Evolutionary conservation across 2,329 filamentous ascomycete species (phyloP).

Genomic region (Cladosporium sp.): DNA sequence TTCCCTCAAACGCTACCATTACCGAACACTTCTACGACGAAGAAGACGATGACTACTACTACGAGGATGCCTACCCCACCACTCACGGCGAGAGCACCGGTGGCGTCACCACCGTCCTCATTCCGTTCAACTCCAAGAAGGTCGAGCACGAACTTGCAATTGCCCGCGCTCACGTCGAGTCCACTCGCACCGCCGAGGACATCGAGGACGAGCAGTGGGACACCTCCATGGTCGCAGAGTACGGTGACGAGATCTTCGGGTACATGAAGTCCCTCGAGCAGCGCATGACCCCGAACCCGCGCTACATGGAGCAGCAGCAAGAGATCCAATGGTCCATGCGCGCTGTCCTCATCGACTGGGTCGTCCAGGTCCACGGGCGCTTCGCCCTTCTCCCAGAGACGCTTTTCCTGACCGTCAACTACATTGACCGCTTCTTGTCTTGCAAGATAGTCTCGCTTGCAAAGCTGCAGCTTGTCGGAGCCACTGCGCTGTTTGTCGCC

Average conservation of each 20-base stretch:
- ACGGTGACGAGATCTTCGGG: conserved; percentile 90
- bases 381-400: conserved; percentile 93
- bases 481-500: conserved; percentile 92
- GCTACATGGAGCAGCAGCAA: conserved; percentile 97
- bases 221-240: conserved; percentile 96
- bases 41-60: conserved; percentile 70
- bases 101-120: conserved; percentile 65
- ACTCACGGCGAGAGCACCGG: conserved; percentile 69
- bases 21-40: conserved; percentile 45
- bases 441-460: conserved; percentile 92
- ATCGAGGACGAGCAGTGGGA: conserved; percentile 89
- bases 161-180: conserved; percentile 67
- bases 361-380: conserved; percentile 91
- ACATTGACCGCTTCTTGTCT: conserved; percentile 94
- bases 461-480: conserved; percentile 93
- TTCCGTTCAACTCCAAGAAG: conserved; percentile 70
- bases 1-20: conserved; percentile 13
- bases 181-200: conserved; percentile 68
- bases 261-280: conserved; percentile 91
- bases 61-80: conserved; percentile 71
- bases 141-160: conserved; percentile 72
- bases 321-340: conserved; percentile 99
- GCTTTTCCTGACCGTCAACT: conserved; percentile 91
- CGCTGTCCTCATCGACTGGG: conserved; percentile 94
- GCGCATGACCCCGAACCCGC: conserved; percentile 79